Evolutionary conservation across 495 filamentous ascomycete genomes (phyloP).

Genomic region (Tuber microsphaerosporum): DNA sequence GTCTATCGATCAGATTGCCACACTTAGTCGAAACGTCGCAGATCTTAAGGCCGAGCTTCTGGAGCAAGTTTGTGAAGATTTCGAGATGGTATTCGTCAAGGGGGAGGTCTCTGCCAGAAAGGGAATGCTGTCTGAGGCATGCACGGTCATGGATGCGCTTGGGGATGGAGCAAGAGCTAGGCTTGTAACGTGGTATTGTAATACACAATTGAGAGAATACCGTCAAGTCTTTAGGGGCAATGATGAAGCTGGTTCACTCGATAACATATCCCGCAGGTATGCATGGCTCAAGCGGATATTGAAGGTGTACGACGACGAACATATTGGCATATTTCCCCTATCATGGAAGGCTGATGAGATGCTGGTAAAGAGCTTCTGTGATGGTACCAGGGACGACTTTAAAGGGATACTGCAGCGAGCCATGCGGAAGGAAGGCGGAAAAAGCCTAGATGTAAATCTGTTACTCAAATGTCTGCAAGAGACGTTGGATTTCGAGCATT

Average conservation of each 20-base stretch:
- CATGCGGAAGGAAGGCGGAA: conserved; percentile 68
- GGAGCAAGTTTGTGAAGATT: conserved; percentile 97
- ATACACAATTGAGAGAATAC: conserved; percentile 92
- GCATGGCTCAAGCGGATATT: conserved; percentile 94
- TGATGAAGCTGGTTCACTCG: conserved; percentile 91
- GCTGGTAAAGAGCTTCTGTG: conserved; percentile 87
- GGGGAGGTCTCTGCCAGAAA: conserved; percentile 67
- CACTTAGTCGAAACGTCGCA: conserved; percentile 83
- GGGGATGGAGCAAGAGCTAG: conserved; percentile 79
- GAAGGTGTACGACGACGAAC: conserved; percentile 93
- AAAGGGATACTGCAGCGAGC: conserved; percentile 83
- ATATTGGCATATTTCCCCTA: conserved; percentile 76
- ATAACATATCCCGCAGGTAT: conserved; percentile 92
- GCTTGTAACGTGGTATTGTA: conserved; percentile 93
- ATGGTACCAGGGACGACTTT: conserved; percentile 91
- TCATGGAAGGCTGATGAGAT: conserved; percentile 87
- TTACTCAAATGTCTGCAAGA: conserved; percentile 89
- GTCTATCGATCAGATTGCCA: conserved; percentile 95
- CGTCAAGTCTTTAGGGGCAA: conserved; percentile 86
- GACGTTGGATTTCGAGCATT: conserved; percentile 94
- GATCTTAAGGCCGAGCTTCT: conserved; percentile 89
- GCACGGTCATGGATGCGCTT: conserved; percentile 87
- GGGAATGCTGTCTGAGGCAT: conserved; percentile 72
- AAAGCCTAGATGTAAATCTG: conserved; percentile 83
- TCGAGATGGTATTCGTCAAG: conserved; percentile 90